These are phyloP conservation scores for Nicotiana paniculata DNA, from an alignment of 257 asterid species.

Conservation along the genomic window DNA sequence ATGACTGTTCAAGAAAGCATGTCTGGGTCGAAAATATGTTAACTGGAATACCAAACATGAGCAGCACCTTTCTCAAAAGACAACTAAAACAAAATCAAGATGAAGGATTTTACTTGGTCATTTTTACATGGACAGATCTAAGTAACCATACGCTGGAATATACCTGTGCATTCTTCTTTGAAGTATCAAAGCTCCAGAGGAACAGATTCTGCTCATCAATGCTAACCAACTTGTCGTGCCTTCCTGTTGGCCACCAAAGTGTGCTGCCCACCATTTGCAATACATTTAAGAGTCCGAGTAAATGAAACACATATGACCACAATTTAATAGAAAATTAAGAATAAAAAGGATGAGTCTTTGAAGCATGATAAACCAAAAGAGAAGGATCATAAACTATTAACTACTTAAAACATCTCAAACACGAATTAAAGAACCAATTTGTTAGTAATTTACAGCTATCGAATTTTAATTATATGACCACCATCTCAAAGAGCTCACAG, in stretches of 20 bases:
- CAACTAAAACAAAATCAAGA: not conserved
- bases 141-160: not conserved
- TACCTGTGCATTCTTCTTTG: constrained; percentile 95
- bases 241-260: constrained; percentile 98
- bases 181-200: constrained; percentile 79
- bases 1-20: not conserved
- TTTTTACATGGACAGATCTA: not conserved
- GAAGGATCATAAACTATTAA: not conserved
- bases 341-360: not conserved
- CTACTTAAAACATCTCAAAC: not conserved
- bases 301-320: not conserved
- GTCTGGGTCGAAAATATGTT: not conserved
- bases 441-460: not conserved
- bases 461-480: not conserved
- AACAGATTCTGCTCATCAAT: constrained; percentile 84
- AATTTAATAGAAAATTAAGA: not conserved
- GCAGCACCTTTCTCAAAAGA: not conserved
- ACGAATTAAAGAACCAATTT: not conserved
- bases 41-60: not conserved
- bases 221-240: constrained; percentile 84
- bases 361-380: not conserved
- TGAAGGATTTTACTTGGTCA: not conserved
- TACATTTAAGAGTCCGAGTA: constrained; percentile 15
- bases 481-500: not conserved
- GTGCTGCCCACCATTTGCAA: constrained; percentile 45